A percentile compares a stretch with the other conserved stretches of the same genome.
phyloP scores from a whole-genome alignment of 352 stramenopile species.

The Hyaloperonospora arabidopsidis region DNA sequence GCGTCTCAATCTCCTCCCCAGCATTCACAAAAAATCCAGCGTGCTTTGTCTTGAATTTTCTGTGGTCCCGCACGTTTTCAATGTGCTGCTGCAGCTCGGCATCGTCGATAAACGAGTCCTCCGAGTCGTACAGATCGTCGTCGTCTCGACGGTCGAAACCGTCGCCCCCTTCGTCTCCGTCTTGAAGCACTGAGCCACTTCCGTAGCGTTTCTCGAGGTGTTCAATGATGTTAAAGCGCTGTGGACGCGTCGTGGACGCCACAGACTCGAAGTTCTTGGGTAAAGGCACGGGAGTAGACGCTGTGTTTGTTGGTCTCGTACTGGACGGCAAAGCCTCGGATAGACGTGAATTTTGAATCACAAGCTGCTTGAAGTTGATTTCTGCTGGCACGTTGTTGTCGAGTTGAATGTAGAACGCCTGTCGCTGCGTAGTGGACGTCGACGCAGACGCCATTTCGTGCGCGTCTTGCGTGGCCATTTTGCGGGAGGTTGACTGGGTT shows the following conservation, averaged over 20 bases:
- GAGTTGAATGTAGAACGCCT: conserved; percentile 50
- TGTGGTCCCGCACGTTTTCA: conserved; percentile 67
- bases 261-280: not conserved
- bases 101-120: conserved; percentile 86
- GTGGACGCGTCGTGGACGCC: conserved; percentile 3
- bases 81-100: conserved; percentile 78
- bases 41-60: conserved; percentile 75
- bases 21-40: conserved; percentile 85
- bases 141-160: conserved; percentile 48
- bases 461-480: not conserved
- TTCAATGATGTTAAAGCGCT: conserved; percentile 85
- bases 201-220: conserved; percentile 81
- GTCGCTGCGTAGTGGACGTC: conserved; percentile 15
- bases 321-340: not conserved
- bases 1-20: conserved; percentile 76
- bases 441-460: conserved; percentile 2
- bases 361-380: conserved; percentile 70
- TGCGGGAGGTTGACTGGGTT: not conserved
- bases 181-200: conserved; percentile 51
- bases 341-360: conserved; percentile 18
- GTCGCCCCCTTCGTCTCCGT: conserved; percentile 19
- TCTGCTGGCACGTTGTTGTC: conserved; percentile 37
- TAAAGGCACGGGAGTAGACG: not conserved
- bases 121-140: conserved; percentile 83
- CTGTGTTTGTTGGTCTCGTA: not conserved